Evolutionary conservation across 768 basidiomycete species (phyloP).

Genomic region (Amanita pseudoporphyria): DNA sequence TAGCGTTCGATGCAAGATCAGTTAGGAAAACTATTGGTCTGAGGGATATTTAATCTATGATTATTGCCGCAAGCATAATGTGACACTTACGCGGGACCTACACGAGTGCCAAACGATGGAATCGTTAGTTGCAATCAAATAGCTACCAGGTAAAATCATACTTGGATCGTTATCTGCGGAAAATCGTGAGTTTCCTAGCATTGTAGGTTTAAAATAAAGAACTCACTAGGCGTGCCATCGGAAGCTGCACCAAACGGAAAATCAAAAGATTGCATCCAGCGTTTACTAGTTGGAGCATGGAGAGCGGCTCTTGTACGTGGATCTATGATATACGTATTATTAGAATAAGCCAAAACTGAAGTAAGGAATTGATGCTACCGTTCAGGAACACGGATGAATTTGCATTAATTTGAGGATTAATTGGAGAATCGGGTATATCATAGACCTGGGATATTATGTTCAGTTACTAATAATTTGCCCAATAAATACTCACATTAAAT

Average conservation of each 20-base stretch:
- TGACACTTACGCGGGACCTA: conserved; percentile 26
- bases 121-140: not conserved
- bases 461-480: not conserved
- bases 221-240: conserved; percentile 5
- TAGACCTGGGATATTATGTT: conserved; percentile 28
- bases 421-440: conserved; percentile 45
- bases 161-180: conserved; percentile 26
- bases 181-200: conserved; percentile 24
- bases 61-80: not conserved
- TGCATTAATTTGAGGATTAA: conserved; percentile 33
- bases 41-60: not conserved
- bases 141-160: conserved; percentile 13
- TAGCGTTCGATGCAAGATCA: conserved; percentile 58
- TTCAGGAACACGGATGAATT: conserved; percentile 56
- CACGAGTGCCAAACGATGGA: not conserved
- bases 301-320: conserved; percentile 46
- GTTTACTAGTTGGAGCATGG: conserved; percentile 56
- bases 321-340: conserved; percentile 25
- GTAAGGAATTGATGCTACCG: conserved; percentile 25
- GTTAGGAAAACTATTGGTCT: conserved; percentile 58
- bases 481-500: conserved; percentile 25
- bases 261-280: conserved; percentile 30
- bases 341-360: not conserved
- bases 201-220: conserved; percentile 8
- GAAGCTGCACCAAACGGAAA: conserved; percentile 13